Evolutionary conservation across 2,329 filamentous ascomycete species (phyloP), one percentile per base, ranked within the genome.

Genomic region (Ploettnerulaceae sp.): DNA sequence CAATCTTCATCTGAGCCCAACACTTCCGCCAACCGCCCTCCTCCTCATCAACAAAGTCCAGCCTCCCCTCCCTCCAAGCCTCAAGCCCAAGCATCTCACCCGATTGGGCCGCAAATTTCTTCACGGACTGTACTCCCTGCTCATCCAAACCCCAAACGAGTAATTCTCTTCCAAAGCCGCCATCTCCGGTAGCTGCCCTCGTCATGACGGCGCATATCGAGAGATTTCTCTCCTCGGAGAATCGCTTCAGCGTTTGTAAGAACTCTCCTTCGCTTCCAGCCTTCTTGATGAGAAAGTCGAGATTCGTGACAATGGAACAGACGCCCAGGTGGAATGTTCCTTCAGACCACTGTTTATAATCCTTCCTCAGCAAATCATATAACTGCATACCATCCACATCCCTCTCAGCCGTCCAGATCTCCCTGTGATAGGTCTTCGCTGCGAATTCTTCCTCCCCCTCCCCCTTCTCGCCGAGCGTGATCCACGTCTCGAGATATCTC

Each of bases 341-440:
- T 45, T 80, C 77, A 8, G 67, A 68, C 86, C 86, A 93, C 61
- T 86, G 75, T 68, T 94, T 94, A 67, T 90, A 94, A 67, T 94
- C 87, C 64, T 91, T 91, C 53, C 84, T 74, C 42, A 91, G 66
- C 29, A 90, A 75, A 56, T 90, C 86, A 17, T 74, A 68, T 55
- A 89, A 65, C 28, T 67, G 69, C 35, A 93, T 67, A 0, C 61
- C 56, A 2, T 74, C 76, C 41, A 93, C 73, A 55, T 89, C 77
- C 52, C 79, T 75, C 65, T 90, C 90, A 4, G 86, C 81, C 4
- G 65, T 65, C 1, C 72, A 70, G 20, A 90, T 73, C 45, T 77
- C 68, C 4, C 73, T 63, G 61, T 77, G 87, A 63, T 82, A 87
- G 3, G 51, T 61, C 0, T 68, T 63, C 5, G 77, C 70, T 45